Evolutionary conservation across 192 early-diverging fungal species (phyloP).

Genomic region (Coemansia sp.): DNA sequence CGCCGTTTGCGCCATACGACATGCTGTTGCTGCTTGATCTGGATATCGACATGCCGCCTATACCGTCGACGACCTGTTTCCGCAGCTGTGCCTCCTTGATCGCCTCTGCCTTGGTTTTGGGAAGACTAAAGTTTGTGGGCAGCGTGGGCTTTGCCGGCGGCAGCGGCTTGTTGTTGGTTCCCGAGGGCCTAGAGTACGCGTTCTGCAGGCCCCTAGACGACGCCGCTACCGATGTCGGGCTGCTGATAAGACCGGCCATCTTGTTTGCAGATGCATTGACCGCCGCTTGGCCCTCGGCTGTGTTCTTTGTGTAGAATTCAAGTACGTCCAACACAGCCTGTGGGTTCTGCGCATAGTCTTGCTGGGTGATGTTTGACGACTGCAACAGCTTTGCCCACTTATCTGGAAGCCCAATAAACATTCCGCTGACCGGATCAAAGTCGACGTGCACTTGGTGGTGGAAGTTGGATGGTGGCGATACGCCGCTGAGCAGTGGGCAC

Average conservation of each 20-base stretch:
- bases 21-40: slow-evolving; percentile 29
- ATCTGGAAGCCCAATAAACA: slow-evolving; percentile 82
- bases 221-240: neutral
- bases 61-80: slow-evolving; percentile 46
- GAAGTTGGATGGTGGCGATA: slow-evolving; percentile 59
- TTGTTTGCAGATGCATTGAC: slow-evolving; percentile 49
- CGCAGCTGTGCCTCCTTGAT: slow-evolving; percentile 55
- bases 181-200: neutral
- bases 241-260: slow-evolving; percentile 58
- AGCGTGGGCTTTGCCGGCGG: slow-evolving; percentile 47
- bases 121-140: slow-evolving; percentile 45
- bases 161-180: slow-evolving; percentile 39
- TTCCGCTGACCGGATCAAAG: slow-evolving; percentile 59
- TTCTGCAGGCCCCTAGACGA: neutral
- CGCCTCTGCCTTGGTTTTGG: slow-evolving; percentile 47
- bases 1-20: slow-evolving; percentile 6
- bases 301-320: slow-evolving; percentile 96
- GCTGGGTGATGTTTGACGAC: slow-evolving; percentile 91
- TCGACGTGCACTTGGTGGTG: slow-evolving; percentile 61
- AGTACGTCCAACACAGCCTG: slow-evolving; percentile 97
- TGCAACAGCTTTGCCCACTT: slow-evolving; percentile 94
- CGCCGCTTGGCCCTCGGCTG: slow-evolving; percentile 43
- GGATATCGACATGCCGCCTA: slow-evolving; percentile 49
- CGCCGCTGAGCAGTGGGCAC: slow-evolving; percentile 49
- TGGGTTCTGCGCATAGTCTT: slow-evolving; percentile 97